phyloP scores from a whole-genome alignment of 768 basidiomycete genomes.

The Suillus variegatus region DNA sequence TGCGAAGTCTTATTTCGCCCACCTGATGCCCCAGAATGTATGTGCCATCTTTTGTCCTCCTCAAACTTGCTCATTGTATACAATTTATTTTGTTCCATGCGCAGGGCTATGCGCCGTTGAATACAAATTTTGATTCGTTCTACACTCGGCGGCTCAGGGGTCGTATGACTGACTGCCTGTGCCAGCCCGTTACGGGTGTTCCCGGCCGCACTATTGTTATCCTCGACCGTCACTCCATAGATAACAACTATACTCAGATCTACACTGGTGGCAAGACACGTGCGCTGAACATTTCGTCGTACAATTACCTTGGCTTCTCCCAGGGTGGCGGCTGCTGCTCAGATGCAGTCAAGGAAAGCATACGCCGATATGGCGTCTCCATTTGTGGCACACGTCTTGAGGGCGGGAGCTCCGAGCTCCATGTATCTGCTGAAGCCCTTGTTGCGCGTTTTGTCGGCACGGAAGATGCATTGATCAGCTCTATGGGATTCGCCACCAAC shows the following conservation, averaged over 20 bases:
- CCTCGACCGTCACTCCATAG: conserved; percentile 79
- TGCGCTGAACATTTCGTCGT: conserved; percentile 94
- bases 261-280: conserved; percentile 82
- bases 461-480: conserved; percentile 88
- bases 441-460: conserved; percentile 88
- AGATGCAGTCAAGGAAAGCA: conserved; percentile 85
- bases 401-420: conserved; percentile 88
- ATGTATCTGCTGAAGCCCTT: conserved; percentile 77
- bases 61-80: conserved; percentile 4
- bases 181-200: conserved; percentile 90
- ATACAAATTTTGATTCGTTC: conserved; percentile 98
- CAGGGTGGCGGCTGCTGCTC: conserved; percentile 91
- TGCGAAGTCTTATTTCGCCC: conserved; percentile 64
- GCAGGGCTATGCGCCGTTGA: conserved; percentile 94
- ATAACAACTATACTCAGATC: conserved; percentile 78
- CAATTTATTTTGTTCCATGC: background rate
- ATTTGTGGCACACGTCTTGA: conserved; percentile 78
- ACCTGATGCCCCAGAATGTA: conserved; percentile 83
- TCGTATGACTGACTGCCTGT: conserved; percentile 95
- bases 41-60: conserved; percentile 15
- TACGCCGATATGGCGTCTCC: conserved; percentile 80
- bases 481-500: conserved; percentile 96
- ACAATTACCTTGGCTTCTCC: conserved; percentile 99
- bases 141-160: conserved; percentile 95
- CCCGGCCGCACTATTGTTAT: conserved; percentile 90